Evolutionary conservation across 441 rosid genomes (phyloP), one percentile per base, ranked within the genome.

Genomic region (Adansonia rubrostipa): DNA sequence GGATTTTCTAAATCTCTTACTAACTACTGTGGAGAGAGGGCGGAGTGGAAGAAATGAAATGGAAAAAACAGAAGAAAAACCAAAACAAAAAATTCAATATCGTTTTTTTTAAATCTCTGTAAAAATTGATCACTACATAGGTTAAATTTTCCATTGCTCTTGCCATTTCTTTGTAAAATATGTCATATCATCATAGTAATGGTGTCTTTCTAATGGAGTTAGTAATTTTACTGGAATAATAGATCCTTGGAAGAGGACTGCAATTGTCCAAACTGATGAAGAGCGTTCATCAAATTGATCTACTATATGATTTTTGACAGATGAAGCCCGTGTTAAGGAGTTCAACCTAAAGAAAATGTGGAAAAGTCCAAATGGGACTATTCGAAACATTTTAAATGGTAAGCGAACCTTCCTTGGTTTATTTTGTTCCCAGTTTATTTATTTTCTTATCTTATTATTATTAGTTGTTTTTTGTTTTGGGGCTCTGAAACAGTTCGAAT

Each of bases 281-380:
- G 24, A n/a, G 51, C 24, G 50, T 42, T 65, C 13, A 17, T 40
- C 20, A 10, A 66, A 66, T 33, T 10, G 9, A 68, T 71, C 42
- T 28, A 51, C 24, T 71, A 45, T 42, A 24, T 70, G 61, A 68
- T 66, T 48, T 58, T 78, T 73, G 66, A 84, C 82, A 96, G 98
- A 92, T 89, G 99, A 96, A 88, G 92, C 58, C 47, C 97, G 98
- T 62, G 89, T 96, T 48, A 84, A 82, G 83, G 99, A 93, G 83
- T 96, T 96, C 73, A 78, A 80, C 66, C 84, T 96, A 87, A 91
- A 93, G 83, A 87, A 80, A 33, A 96, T 96, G 98, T 96, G 98
- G 97, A 93, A 81, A 87, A 96, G 98, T 85, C 97, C 99, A 65
- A 96, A 96, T 79, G 97, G 98, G 76, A 96, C 97, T 3, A 96